These are phyloP conservation scores for Globisporangium echinulatum DNA, from an alignment of 352 stramenopile genomes.

Conservation along the genomic window DNA sequence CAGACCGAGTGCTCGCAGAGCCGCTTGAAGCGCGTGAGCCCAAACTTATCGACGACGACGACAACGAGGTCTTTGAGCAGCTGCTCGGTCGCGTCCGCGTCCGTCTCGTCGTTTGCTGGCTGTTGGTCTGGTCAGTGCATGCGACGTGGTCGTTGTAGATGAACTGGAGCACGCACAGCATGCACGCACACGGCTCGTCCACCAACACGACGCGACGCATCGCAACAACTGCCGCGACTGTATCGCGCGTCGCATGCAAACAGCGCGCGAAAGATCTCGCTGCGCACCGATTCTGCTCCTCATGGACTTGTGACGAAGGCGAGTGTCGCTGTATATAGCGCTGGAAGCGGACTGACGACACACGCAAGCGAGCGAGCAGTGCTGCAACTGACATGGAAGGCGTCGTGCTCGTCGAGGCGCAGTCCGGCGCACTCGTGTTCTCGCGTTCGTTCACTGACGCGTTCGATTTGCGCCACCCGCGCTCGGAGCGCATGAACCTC, in stretches of 20 bases:
- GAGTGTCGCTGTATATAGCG: too few relatives aligned
- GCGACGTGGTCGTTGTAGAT: slow-evolving; percentile 59
- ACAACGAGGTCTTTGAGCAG: slow-evolving; percentile 52
- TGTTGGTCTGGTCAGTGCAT: too few relatives aligned
- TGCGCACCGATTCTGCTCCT: slow-evolving; percentile 16
- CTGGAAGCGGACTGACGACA: too few relatives aligned
- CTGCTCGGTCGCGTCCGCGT: slow-evolving; percentile 19
- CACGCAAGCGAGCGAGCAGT: too few relatives aligned
- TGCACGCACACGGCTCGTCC: slow-evolving; percentile 41
- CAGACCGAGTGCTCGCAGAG: slow-evolving; percentile 45
- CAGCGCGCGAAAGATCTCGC: slow-evolving; percentile 61
- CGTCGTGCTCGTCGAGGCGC: slow-evolving; percentile 42
- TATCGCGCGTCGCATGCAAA: slow-evolving; percentile 26
- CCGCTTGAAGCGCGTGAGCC: slow-evolving; percentile 60
- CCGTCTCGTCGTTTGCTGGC: neutral
- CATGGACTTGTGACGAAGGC: too few relatives aligned
- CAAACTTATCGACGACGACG: slow-evolving; percentile 64
- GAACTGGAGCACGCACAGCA: slow-evolving; percentile 58
- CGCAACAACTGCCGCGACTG: neutral
- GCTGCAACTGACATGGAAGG: slow-evolving; percentile 33
- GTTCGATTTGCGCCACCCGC: slow-evolving; percentile 44
- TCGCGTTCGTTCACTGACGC: slow-evolving; percentile 36
- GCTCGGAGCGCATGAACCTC: slow-evolving; percentile 56
- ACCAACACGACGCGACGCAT: slow-evolving; percentile 24
- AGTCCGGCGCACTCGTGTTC: slow-evolving; percentile 40